Evolutionary conservation across 495 filamentous ascomycete species (phyloP).

Genomic region (Trichodelitschia bisporula): DNA sequence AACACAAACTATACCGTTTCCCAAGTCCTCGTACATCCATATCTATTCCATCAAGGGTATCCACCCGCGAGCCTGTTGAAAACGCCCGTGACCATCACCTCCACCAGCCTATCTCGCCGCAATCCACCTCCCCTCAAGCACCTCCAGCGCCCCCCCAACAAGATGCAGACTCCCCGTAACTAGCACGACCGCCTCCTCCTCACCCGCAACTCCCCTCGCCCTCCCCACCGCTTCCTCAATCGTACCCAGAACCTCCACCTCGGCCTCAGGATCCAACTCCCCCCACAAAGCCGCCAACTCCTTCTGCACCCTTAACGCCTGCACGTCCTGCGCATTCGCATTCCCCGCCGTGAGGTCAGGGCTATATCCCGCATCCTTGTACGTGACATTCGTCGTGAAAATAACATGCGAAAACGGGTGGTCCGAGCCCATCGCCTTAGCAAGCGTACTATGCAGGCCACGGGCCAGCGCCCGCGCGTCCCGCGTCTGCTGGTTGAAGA

Average conservation of each 20-base stretch:
- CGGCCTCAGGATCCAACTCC: slow-evolving; percentile 31
- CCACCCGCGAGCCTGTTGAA: too few relatives aligned
- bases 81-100: too few relatives aligned
- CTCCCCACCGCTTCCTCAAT: slow-evolving; percentile 68
- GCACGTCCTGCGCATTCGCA: slow-evolving; percentile 38
- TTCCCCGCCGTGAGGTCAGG: slow-evolving; percentile 59
- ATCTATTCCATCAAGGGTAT: too few relatives aligned
- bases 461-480: slow-evolving; percentile 39
- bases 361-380: slow-evolving; percentile 39
- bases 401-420: slow-evolving; percentile 53
- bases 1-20: too few relatives aligned
- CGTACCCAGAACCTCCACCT: slow-evolving; percentile 41
- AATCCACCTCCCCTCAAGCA: slow-evolving; percentile 41
- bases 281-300: slow-evolving; percentile 51
- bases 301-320: slow-evolving; percentile 45
- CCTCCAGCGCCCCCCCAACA: slow-evolving; percentile 57
- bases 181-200: slow-evolving; percentile 17
- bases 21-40: too few relatives aligned
- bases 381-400: slow-evolving; percentile 80
- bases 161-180: slow-evolving; percentile 79
- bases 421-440: slow-evolving; percentile 9
- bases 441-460: slow-evolving; percentile 40
- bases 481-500: slow-evolving; percentile 92
- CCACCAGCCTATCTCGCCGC: too few relatives aligned
- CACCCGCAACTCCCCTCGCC: slow-evolving; percentile 27